Evolutionary conservation across 139 green algal species (phyloP), one percentile per base, ranked within the genome.

Genomic region (Chlamydomonas sphaeroides): DNA sequence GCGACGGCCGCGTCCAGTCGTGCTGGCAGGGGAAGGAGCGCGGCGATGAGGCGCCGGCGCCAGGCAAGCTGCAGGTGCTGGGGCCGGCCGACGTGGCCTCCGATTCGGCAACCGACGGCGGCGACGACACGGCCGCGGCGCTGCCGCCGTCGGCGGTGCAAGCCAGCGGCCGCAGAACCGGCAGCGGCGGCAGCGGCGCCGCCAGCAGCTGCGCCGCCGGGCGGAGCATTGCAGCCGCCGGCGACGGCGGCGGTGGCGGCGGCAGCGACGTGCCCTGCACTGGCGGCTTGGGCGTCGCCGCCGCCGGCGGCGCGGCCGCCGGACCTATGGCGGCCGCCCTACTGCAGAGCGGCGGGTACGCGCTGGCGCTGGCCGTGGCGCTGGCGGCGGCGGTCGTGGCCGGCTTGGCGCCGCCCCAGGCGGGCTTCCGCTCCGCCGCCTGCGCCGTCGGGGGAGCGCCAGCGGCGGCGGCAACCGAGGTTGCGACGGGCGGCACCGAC

Each of bases 1-100:
- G 75, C 42, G 62, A 73, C 32, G 75, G 75, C 10, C 75, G 61
- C 0, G 62, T 73, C 75, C 75, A 82, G 59, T 82, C 75, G 33
- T 82, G 61, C 33, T 30, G 63, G n/a, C 5, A 28, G 25, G 38
- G 21, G 62, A 72, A 63, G 32, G 61, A 82, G 35, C 39, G 65
- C 0, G 75, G 75, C 5, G 75, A 82, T 42, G 32, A 82, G 32
- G 61, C 41, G 41, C 62, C 75, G 32, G 26, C 42, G 45, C 59
- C 57, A 17, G 59, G 21, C 7, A 69, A 56, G 53, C 72, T 70
- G 59, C 30, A 61, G 39, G 61, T 82, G 75, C 42, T 68, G 53
- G 26, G 36, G 72, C 56, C 56, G 36, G 56, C 73, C 21, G 42
- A 65, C 23, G 62, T 45, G 39, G 41, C 21, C 32, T 82, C 75